These are phyloP conservation scores for Nakazawaea ishiwadae DNA, from an alignment of 805 yeast genomes.

Conservation along the genomic window DNA sequence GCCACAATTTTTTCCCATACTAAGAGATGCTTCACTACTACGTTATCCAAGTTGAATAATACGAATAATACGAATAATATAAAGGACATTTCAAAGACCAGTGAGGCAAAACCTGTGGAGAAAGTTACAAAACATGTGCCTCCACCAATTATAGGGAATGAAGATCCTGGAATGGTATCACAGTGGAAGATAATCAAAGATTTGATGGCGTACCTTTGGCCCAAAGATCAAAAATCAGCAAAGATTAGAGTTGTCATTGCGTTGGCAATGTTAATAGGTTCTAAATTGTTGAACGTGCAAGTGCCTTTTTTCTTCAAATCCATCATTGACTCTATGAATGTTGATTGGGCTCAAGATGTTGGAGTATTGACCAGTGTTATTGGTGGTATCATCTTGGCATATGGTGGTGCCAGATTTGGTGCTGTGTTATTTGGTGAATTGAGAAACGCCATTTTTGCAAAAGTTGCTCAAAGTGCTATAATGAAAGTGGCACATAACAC, in stretches of 20 bases:
- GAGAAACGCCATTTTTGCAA: slow-evolving; percentile 92
- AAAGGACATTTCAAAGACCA: no score
- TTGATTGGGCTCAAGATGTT: slow-evolving; percentile 69
- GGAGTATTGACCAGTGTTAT: slow-evolving; percentile 64
- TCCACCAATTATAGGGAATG: slow-evolving; percentile 1
- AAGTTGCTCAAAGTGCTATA: slow-evolving; percentile 93
- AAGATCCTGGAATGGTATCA: slow-evolving; percentile 22
- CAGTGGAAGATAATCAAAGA: slow-evolving; percentile 57
- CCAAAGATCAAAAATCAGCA: slow-evolving; percentile 60
- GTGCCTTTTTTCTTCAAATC: slow-evolving; percentile 92
- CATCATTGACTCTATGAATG: slow-evolving; percentile 88
- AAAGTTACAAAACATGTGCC: not conserved
- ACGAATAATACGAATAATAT: not conserved
- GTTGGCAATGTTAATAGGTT: slow-evolving; percentile 62
- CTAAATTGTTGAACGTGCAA: slow-evolving; percentile 87
- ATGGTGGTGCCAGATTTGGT: slow-evolving; percentile 93
- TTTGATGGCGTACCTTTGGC: slow-evolving; percentile 74
- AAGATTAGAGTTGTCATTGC: slow-evolving; percentile 76
- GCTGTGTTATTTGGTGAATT: slow-evolving; percentile 92
- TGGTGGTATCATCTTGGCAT: slow-evolving; percentile 69
- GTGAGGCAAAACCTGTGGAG: no score
- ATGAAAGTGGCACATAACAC: slow-evolving; percentile 85
- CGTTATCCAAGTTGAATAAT: not conserved
- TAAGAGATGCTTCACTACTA: not conserved
- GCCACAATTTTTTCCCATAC: slow-evolving; percentile 1